Evolutionary conservation across 805 yeast species (phyloP).

Genomic region (Ogataea haglerorum): DNA sequence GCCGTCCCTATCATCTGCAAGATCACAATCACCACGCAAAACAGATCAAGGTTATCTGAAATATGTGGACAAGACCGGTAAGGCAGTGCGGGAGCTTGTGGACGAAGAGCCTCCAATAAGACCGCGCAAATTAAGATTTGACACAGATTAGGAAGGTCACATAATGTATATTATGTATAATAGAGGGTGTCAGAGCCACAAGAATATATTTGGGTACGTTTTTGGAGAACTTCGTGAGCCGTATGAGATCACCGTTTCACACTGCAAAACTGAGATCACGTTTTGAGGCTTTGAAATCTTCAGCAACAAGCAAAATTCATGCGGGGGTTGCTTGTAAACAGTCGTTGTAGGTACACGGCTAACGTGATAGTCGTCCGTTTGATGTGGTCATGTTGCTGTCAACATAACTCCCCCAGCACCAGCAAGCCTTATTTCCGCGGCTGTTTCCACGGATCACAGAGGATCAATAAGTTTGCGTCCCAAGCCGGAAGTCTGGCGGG

Average conservation of each 20-base stretch:
- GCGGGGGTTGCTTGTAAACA: too few species aligned
- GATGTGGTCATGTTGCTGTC: too few species aligned
- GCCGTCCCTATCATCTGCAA: conserved; percentile 1
- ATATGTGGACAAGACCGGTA: conserved; percentile 35
- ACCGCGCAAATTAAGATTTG: conserved; percentile 39
- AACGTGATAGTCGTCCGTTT: too few species aligned
- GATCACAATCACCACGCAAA: neutral
- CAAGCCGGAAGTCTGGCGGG: conserved; percentile 2
- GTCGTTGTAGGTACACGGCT: too few species aligned
- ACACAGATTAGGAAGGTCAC: conserved; percentile 7
- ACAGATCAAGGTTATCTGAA: conserved; percentile 13
- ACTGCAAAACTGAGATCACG: conserved; percentile 1
- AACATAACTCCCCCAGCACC: too few species aligned
- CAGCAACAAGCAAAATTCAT: too few species aligned
- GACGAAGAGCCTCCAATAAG: conserved; percentile 33
- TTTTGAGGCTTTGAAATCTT: too few species aligned
- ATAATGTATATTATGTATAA: conserved; percentile 7
- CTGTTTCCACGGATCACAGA: neutral
- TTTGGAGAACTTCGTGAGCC: neutral
- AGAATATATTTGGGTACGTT: neutral
- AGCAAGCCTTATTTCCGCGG: too few species aligned
- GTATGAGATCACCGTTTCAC: conserved; percentile 2
- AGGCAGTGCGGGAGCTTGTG: conserved; percentile 29
- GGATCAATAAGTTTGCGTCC: neutral
- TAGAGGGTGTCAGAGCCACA: neutral